Base-by-base conservation (phyloP, 2,329 filamentous ascomycete genomes). In the Clonostachys chloroleuca region DNA sequence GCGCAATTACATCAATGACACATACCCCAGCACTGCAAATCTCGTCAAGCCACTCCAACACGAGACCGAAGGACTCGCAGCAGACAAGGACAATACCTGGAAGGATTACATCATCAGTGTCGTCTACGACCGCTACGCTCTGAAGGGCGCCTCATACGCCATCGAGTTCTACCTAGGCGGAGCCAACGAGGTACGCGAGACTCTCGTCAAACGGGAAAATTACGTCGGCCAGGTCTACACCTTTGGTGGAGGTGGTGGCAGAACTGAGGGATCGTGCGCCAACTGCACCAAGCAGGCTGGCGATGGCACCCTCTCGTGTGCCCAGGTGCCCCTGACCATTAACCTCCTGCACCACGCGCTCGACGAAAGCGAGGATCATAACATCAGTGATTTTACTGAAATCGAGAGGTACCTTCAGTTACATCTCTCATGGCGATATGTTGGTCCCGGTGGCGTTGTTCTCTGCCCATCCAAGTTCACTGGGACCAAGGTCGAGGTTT, bases 21-120 rank as follows among this genome's bases (percentile, higher is more conserved):
- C 17, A 12, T 39, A 39, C 36, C 14, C 36, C 12, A 39, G 36
- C 36, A n/a, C 14, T 18, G 36, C 36, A 18, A 39, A n/a, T 12
- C 14, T 39, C 12, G 14, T 39, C 36, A n/a, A 39, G 17, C 14
- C 14, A 18, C 17, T 39, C 36, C 36, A 39, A 18, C 12, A 12
- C 36, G 14, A n/a, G 12, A n/a, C 14, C 36, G 7, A 18, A n/a
- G 36, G 17, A 12, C 36, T 39, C 12, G 13, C 12, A 5, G 36
- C 7, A 18, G 14, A 18, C 3, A 18, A 18, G 14, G 36, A 42
- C 39, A 17, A 48, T 8, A 18, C 17, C 1, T 52, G 50, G 50
- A 47, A 49, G 35, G 50, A 52, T 42, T 52, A 52, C 39, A 47
- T 52, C 30, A 48, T 52, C 47, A 49, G 39, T 17, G 47, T 51